Conservation (phyloP, 1,284 basidiomycete genomes). For the Apiotrichum mycotoxinovorans region DNA sequence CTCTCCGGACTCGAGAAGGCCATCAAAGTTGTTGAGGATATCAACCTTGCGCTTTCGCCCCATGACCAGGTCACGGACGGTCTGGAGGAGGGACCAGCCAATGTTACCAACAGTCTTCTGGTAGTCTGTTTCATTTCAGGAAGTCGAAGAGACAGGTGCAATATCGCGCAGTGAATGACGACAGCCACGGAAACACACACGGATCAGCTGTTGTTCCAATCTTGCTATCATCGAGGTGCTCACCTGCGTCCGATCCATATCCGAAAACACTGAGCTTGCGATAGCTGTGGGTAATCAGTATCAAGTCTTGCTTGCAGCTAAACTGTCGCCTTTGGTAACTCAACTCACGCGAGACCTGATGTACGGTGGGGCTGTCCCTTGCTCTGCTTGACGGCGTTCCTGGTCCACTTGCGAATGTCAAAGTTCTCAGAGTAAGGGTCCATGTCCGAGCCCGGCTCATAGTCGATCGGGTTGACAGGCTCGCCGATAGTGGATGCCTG, state of each 20-base stretch:
- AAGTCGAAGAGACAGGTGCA: not conserved
- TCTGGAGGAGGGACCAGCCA: conserved; percentile 41
- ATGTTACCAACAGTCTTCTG: conserved; percentile 55
- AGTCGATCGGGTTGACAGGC: conserved; percentile 28
- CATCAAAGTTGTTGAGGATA: conserved; percentile 54
- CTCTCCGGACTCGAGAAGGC: conserved; percentile 53
- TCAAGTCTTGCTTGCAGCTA: no score
- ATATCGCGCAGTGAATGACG: not conserved
- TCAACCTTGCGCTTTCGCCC: conserved; percentile 50
- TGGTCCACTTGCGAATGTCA: conserved; percentile 49
- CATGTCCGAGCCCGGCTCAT: conserved; percentile 42
- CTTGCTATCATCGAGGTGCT: conserved; percentile 8
- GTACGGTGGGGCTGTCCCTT: conserved; percentile 44
- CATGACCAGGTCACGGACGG: conserved; percentile 43
- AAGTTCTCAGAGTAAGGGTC: conserved; percentile 52
- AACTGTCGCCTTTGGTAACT: no score
- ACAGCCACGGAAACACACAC: not conserved
- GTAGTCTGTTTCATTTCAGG: conserved; percentile 39
- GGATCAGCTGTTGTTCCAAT: not conserved
- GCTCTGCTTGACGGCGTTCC: conserved; percentile 34
- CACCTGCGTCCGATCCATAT: conserved; percentile 50
- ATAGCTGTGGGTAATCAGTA: conserved; percentile 14
- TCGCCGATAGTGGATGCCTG: not conserved
- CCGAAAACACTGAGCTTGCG: conserved; percentile 53
- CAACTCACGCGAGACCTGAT: conserved; percentile 51